Percentiles rank a stretch among this genome's conserved stretches.
Evolutionary conservation across 176 grass and related monocot genomes (phyloP).

Genomic region (Dendrocalamus sinicus): DNA sequence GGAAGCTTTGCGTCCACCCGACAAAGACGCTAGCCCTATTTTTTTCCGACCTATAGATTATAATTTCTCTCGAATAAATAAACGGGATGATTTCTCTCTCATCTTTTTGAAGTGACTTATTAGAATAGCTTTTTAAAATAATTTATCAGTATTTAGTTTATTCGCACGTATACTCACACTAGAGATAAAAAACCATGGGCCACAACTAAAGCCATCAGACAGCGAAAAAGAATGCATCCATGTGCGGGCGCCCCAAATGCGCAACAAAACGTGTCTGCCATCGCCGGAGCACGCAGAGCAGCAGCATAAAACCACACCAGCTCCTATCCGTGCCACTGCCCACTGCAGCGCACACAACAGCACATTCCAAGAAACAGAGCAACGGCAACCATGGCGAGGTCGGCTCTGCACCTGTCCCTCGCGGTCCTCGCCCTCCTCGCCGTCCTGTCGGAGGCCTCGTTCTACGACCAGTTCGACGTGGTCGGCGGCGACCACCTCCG

Average conservation of each 20-base stretch:
- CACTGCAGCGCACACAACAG: background rate
- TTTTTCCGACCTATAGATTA: no score
- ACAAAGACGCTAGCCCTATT: background rate
- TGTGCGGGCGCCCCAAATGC: no score
- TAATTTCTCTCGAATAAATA: no score
- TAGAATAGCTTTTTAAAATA: no score
- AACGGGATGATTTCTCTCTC: no score
- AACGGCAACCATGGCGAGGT: slow-evolving; percentile 15
- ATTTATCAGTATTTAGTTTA: no score
- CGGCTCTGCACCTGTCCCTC: background rate
- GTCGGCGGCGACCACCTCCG: slow-evolving; percentile 39
- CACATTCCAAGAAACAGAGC: background rate
- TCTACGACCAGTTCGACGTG: slow-evolving; percentile 40
- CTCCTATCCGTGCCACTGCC: background rate
- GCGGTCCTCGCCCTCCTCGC: background rate
- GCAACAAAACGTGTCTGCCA: background rate
- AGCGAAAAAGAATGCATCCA: background rate
- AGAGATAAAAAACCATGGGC: no score
- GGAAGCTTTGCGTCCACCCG: slow-evolving; percentile 22
- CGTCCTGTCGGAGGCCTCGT: background rate
- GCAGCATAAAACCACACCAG: slow-evolving; percentile 22
- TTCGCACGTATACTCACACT: rapidly evolving
- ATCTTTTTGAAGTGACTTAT: no score
- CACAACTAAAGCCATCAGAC: no score
- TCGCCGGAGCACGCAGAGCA: background rate